Percentiles rank a stretch among this genome's conserved stretches.
These are phyloP conservation scores for Penicillium occitanis DNA, from an alignment of 2,329 filamentous ascomycete species.

Conservation along the genomic window DNA sequence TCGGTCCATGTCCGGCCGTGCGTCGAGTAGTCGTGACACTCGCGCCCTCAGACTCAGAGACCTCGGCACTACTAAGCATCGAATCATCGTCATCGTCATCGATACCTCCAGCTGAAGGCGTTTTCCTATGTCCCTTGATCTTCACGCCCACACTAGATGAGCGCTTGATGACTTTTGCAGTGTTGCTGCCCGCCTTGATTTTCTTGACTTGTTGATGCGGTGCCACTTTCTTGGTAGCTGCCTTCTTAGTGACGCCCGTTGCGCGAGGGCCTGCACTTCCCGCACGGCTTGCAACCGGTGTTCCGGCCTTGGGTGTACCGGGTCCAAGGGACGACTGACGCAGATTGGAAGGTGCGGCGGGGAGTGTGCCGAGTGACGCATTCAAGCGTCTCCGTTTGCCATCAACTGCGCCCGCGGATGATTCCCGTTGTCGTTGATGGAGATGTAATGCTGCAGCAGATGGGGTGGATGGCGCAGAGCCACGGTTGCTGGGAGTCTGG, in stretches of 20 bases:
- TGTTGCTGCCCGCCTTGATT: constrained; percentile 35
- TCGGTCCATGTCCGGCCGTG: constrained; percentile 9
- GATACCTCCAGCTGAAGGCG: constrained; percentile 40
- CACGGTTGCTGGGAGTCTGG: constrained; percentile 39
- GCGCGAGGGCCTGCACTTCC: constrained; percentile 58
- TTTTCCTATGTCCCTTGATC: constrained; percentile 44
- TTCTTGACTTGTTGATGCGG: constrained; percentile 54
- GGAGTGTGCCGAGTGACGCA: constrained; percentile 53
- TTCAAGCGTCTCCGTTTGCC: constrained; percentile 61
- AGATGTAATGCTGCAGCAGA: constrained; percentile 41
- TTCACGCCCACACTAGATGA: constrained; percentile 43
- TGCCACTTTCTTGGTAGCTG: constrained; percentile 54
- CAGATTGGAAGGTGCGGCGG: constrained; percentile 55
- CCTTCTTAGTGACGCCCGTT: constrained; percentile 44
- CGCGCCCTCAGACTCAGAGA: constrained; percentile 48
- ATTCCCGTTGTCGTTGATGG: constrained; percentile 54
- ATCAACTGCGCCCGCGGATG: constrained; percentile 54
- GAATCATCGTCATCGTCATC: constrained; percentile 54
- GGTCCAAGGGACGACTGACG: constrained; percentile 63
- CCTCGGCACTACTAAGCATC: constrained; percentile 52
- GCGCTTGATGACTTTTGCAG: constrained; percentile 43
- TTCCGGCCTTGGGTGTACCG: constrained; percentile 62
- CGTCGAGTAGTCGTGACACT: constrained; percentile 28
- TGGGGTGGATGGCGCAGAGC: constrained; percentile 48
- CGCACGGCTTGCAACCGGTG: constrained; percentile 53